Evolutionary conservation across 1,284 basidiomycete species (phyloP), one percentile per base, ranked within the genome.

Genomic region (Ceratobasidium sp.): DNA sequence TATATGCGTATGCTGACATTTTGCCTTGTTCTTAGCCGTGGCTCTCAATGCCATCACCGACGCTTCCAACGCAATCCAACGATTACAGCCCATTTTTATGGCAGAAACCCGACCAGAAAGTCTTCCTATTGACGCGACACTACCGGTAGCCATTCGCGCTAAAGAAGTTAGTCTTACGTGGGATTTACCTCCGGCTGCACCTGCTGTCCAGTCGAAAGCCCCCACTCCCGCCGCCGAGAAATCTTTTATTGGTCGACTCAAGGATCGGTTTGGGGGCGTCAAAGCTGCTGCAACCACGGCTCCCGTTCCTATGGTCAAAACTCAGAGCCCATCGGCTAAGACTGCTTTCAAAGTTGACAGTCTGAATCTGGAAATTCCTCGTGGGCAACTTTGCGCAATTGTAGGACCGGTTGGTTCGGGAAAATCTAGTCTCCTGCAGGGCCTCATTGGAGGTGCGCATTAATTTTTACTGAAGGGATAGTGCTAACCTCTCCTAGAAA

Each of bases 41-140:
- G 89, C 94, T 0, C 87, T 96, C 65, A 91, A 90, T 77, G 84
- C 94, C 15, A 90, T 92, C 63, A 90, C 92, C 5, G 96, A 97
- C 79, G 94, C 94, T 1, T 83, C 87, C 65, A 94, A 92, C 80
- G 95, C 94, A 11, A 85, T 89, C n/a, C 83, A 85, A 13, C 91
- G 94, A 76, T 85, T 95, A 1, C 85, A 89, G 77, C 88, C 85
- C 31, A 90, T 94, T 17, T 95, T 95, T 79, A 90, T 92, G 76
- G 94, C 94, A 2, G 95, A 97, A 81, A 86, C 58, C 6, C 85
- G 88, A 39, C 80, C 84, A 5, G 82, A 87, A 6, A 80, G 81
- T 1, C 82, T 83, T 64, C 86, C 91, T 68, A 82, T 87, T 23
- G 84, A 89, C 73, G 80, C 79, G 1, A 76, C 81, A 17, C 83